Evolutionary conservation across 306 rosid genomes (phyloP).

Genomic region (Glycine soja): DNA sequence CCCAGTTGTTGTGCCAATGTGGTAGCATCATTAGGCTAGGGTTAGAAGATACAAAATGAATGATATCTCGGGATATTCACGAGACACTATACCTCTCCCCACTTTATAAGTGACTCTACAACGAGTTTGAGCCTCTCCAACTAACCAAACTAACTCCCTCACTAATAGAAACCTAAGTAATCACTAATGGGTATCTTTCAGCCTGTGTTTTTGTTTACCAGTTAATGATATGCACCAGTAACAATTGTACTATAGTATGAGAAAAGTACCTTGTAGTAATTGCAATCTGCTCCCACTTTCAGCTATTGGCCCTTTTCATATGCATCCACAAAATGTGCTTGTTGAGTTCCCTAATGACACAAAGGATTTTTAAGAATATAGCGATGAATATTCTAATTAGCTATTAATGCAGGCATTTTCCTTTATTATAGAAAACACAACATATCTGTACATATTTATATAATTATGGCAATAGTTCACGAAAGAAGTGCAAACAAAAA

Average conservation of each 20-base stretch:
- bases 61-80: not conserved
- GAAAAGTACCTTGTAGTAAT: slow-evolving; percentile 76
- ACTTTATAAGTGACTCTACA: not conserved
- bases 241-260: slow-evolving; percentile 10
- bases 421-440: slow-evolving; percentile 1
- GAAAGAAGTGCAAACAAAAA: slow-evolving; percentile 24
- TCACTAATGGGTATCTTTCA: not conserved
- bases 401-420: slow-evolving; percentile 20
- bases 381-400: slow-evolving; percentile 3
- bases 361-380: slow-evolving; percentile 24
- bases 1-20: not conserved
- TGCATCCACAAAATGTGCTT: slow-evolving; percentile 89
- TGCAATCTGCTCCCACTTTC: slow-evolving; percentile 88
- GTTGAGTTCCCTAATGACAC: slow-evolving; percentile 79
- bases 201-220: slow-evolving; percentile 34
- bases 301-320: slow-evolving; percentile 78
- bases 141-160: not conserved
- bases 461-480: slow-evolving; percentile 21
- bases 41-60: not conserved
- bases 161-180: not conserved
- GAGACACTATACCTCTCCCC: not conserved
- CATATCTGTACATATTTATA: too few species aligned
- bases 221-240: slow-evolving; percentile 32
- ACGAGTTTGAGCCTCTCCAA: not conserved
- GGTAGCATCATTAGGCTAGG: not conserved